Base-by-base conservation (phyloP, 2,329 filamentous ascomycete genomes). In the Fusarium continuum region DNA sequence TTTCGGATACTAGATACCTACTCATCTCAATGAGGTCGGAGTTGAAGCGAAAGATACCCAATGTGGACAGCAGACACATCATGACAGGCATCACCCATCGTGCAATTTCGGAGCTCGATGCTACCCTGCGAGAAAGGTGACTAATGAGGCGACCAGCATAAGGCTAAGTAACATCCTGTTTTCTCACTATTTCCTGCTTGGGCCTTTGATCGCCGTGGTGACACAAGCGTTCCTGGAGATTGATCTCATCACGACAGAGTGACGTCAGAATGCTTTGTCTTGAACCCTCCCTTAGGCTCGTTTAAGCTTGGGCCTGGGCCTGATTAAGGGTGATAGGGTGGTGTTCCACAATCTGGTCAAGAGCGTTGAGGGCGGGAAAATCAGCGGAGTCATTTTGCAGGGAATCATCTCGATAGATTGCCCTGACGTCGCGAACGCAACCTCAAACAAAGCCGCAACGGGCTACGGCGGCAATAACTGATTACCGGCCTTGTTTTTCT, bases 21-120 rank as follows among this genome's bases (percentile, higher is more conserved):
- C 68, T 63, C 68, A 70, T 67, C 68, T 70, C 68, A 70, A 70
- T 67, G 67, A 63, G 67, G 62, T 43, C 60, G 49, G 51, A 68
- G 39, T 58, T 55, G 34, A 50, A 59, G 48, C 32, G 13, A 48
- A 53, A 62, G 49, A 68, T 66, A 64, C 53, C 65, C 65, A 38
- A 65, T 60, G 11, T 43, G 55, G 55, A 68, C 51, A 59, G 17
- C 40, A 52, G 43, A 64, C 53, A 56, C 48, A 53, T 26, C 47
- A 48, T 50, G 39, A 46, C 32, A 40, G 43, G 35, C 36, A 63
- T 43, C 38, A 44, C 46, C 36, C 20, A 34, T 35, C n/a, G 44
- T 55, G 62, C 32, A 45, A 40, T 39, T 22, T 39, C 26, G 35
- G 40, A 41, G 29, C 16, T 43, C 22, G n/a, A 55, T 51, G 44